Evolutionary conservation across 2,329 filamentous ascomycete species (phyloP).

Genomic region (Leptoxyphium fumago): DNA sequence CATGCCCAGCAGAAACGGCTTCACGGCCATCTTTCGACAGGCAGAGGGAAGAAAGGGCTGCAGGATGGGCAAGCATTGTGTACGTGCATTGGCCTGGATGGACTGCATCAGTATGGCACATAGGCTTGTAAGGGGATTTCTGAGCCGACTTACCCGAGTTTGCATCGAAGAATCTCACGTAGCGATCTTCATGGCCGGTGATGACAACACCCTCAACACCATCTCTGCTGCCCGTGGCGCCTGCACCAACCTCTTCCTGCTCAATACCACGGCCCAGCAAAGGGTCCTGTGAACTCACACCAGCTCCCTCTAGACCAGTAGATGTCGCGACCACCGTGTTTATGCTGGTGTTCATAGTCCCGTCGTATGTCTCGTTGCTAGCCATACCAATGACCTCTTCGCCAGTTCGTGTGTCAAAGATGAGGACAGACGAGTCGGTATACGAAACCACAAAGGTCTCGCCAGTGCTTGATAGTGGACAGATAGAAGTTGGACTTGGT

Average conservation of each 20-base stretch:
- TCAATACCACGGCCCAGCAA: slow-evolving; percentile 46
- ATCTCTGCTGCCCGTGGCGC: slow-evolving; percentile 66
- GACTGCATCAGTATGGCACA: slow-evolving; percentile 4
- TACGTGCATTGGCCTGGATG: slow-evolving; percentile 88
- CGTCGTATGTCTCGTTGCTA: slow-evolving; percentile 85
- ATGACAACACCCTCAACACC: slow-evolving; percentile 83
- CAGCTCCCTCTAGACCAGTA: slow-evolving; percentile 55
- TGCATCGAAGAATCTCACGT: slow-evolving; percentile 93
- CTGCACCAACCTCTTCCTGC: slow-evolving; percentile 60
- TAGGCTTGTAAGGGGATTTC: background rate
- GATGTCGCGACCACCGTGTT: slow-evolving; percentile 76
- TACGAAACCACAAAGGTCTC: slow-evolving; percentile 90
- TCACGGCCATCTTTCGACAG: slow-evolving; percentile 87
- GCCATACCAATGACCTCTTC: slow-evolving; percentile 90
- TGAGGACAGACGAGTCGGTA: slow-evolving; percentile 73
- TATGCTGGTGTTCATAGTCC: slow-evolving; percentile 66
- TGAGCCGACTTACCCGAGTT: slow-evolving; percentile 68
- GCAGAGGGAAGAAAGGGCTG: slow-evolving; percentile 80
- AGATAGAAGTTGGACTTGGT: slow-evolving; percentile 79
- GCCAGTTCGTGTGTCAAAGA: slow-evolving; percentile 83
- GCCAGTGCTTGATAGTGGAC: slow-evolving; percentile 67
- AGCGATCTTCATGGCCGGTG: slow-evolving; percentile 90
- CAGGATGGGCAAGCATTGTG: slow-evolving; percentile 92
- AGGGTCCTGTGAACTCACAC: slow-evolving; percentile 40
- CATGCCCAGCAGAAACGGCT: slow-evolving; percentile 88